Evolutionary conservation across 495 filamentous ascomycete genomes (phyloP).

Genomic region (Aspergillus heteromorphus): DNA sequence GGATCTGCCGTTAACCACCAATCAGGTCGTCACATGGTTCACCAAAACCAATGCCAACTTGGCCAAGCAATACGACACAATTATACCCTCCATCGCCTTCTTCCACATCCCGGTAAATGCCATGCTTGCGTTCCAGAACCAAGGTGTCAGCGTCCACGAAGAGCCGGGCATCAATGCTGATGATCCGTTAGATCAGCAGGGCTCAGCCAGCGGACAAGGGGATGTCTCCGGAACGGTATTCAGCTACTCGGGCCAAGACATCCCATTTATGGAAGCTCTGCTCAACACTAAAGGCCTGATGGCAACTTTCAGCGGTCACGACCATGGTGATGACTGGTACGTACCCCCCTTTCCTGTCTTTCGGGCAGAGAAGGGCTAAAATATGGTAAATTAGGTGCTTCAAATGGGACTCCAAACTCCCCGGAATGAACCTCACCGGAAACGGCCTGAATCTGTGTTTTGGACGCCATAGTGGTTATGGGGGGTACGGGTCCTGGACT

Average conservation of each 20-base stretch:
- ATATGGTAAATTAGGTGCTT: neutral
- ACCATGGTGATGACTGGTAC: conserved; percentile 67
- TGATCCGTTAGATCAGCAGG: conserved; percentile 35
- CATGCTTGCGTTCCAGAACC: conserved; percentile 47
- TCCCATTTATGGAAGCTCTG: conserved; percentile 60
- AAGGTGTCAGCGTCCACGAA: conserved; percentile 28
- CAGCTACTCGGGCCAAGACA: conserved; percentile 47
- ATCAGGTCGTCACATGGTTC: conserved; percentile 60
- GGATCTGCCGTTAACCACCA: neutral
- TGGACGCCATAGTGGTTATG: conserved; percentile 65
- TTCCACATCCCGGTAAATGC: conserved; percentile 66
- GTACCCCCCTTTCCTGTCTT: neutral
- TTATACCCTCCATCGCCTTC: conserved; percentile 63
- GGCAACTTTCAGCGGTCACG: conserved; percentile 63
- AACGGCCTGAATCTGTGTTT: conserved; percentile 46
- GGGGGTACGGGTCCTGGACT: conserved; percentile 62
- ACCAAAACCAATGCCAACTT: conserved; percentile 39
- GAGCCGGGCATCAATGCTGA: conserved; percentile 62
- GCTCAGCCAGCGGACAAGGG: conserved; percentile 13
- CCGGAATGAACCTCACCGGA: conserved; percentile 26
- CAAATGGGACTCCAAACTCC: conserved; percentile 20
- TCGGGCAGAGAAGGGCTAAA: neutral
- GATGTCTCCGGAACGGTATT: neutral
- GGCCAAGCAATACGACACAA: conserved; percentile 26
- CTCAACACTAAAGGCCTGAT: conserved; percentile 51